A percentile compares a stretch with the other conserved stretches of the same genome.
phyloP scores from a whole-genome alignment of 2,329 filamentous ascomycete species.

The Cytospora paraplurivora region DNA sequence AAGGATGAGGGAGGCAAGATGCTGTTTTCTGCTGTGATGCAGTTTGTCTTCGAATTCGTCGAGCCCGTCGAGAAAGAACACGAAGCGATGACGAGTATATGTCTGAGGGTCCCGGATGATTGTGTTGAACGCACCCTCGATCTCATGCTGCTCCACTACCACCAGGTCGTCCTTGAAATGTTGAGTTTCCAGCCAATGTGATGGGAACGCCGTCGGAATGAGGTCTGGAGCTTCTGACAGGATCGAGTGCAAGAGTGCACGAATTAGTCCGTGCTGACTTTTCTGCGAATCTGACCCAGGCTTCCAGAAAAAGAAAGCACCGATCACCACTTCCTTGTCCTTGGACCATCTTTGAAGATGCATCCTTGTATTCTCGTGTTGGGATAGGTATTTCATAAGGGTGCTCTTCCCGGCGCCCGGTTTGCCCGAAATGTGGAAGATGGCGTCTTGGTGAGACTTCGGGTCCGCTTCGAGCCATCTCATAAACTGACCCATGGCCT shows the following conservation, averaged over 20 bases:
- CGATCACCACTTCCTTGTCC: neutral
- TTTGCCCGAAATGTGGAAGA: too few species aligned
- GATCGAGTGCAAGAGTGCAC: constrained; percentile 1
- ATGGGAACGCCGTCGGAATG: constrained; percentile 1
- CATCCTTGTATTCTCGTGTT: neutral
- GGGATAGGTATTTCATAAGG: constrained; percentile 8
- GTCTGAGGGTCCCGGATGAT: neutral
- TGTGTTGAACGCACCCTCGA: constrained; percentile 5
- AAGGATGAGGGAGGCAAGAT: neutral
- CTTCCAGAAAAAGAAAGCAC: constrained; percentile 8
- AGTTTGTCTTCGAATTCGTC: constrained; percentile 6
- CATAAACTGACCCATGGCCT: too few species aligned
- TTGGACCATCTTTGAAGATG: constrained; percentile 1
- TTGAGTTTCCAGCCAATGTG: constrained; percentile 8
- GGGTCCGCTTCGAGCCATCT: too few species aligned
- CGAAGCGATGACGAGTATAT: neutral
- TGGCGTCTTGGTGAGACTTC: too few species aligned
- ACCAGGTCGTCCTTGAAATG: neutral
- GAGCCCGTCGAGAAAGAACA: constrained; percentile 7
- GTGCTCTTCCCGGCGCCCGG: too few species aligned
- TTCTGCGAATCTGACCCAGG: neutral
- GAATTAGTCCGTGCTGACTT: neutral
- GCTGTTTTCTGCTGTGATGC: neutral
- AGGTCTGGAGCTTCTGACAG: constrained; percentile 4
- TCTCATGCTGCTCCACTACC: neutral